Conservation (phyloP, 2,329 filamentous ascomycete genomes). For the Aspergillus viridinutans region DNA sequence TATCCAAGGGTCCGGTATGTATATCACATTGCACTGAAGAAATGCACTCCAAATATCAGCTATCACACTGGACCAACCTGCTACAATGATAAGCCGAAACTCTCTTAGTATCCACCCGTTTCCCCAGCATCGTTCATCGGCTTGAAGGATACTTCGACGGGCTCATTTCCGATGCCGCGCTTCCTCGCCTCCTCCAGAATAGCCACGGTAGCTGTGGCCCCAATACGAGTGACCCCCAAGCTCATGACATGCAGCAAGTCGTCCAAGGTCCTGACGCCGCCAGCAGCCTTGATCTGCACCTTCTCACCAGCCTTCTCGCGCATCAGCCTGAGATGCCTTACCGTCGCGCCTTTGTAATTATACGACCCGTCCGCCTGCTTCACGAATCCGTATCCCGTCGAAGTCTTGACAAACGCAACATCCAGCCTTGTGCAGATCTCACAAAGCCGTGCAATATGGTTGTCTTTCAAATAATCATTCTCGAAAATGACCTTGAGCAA, state of each 20-base stretch:
- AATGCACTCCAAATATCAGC: too few species aligned
- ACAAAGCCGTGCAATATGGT: conserved; percentile 52
- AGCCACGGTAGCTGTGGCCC: conserved; percentile 51
- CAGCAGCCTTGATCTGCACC: conserved; percentile 56
- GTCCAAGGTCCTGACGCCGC: conserved; percentile 55
- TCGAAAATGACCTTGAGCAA: conserved; percentile 61
- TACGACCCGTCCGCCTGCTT: conserved; percentile 52
- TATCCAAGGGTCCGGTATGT: not conserved
- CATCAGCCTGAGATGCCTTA: conserved; percentile 53
- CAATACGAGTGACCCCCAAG: conserved; percentile 53
- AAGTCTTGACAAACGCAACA: conserved; percentile 59
- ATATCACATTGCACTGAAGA: not conserved
- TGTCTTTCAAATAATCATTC: conserved; percentile 52
- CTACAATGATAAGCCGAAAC: not conserved
- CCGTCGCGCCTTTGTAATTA: conserved; percentile 52
- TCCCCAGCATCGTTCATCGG: conserved; percentile 17
- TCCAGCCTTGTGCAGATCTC: conserved; percentile 49
- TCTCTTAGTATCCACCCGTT: conserved; percentile 11
- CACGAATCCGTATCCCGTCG: conserved; percentile 58
- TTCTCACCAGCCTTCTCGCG: conserved; percentile 39
- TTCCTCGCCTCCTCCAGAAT: conserved; percentile 54
- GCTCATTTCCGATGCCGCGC: conserved; percentile 45
- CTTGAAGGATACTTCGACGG: conserved; percentile 18
- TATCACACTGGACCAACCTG: too few species aligned
- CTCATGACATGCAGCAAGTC: conserved; percentile 53